These are phyloP conservation scores for Hypomontagnella submonticulosa DNA, from an alignment of 495 filamentous ascomycete genomes.

Conservation along the genomic window DNA sequence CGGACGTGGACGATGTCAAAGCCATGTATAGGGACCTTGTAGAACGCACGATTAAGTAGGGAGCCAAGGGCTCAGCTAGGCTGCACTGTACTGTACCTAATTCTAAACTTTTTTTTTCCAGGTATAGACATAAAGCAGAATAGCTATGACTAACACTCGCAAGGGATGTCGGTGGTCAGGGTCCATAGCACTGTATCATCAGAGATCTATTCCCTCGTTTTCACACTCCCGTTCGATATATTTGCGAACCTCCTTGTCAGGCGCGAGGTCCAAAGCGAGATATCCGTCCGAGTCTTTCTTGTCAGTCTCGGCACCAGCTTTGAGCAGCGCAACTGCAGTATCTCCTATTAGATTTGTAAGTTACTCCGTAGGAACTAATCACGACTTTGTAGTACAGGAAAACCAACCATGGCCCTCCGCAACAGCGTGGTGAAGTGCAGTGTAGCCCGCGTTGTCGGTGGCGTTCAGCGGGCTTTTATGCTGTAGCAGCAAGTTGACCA, in stretches of 20 bases:
- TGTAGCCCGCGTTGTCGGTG: constrained; percentile 84
- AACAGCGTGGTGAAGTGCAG: constrained; percentile 91
- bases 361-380: not conserved
- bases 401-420: constrained; percentile 83
- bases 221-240: constrained; percentile 86
- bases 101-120: constrained; percentile 1
- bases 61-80: constrained; percentile 7
- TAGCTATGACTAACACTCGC: constrained; percentile 7
- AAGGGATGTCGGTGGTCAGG: not conserved
- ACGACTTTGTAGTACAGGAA: not conserved
- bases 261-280: constrained; percentile 83
- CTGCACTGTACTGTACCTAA: constrained; percentile 28
- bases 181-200: constrained; percentile 30
- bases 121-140: constrained; percentile 16
- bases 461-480: constrained; percentile 86
- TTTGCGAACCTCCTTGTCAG: constrained; percentile 73
- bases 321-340: constrained; percentile 82
- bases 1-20: constrained; percentile 92
- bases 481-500: constrained; percentile 83
- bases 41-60: constrained; percentile 74
- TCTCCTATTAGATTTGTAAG: constrained; percentile 62
- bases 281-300: constrained; percentile 78
- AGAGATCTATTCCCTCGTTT: constrained; percentile 82
- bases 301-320: constrained; percentile 83
- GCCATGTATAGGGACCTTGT: constrained; percentile 93